These are phyloP conservation scores for Bruguiera parviflora DNA, from an alignment of 345 rosid species.

Conservation along the genomic window DNA sequence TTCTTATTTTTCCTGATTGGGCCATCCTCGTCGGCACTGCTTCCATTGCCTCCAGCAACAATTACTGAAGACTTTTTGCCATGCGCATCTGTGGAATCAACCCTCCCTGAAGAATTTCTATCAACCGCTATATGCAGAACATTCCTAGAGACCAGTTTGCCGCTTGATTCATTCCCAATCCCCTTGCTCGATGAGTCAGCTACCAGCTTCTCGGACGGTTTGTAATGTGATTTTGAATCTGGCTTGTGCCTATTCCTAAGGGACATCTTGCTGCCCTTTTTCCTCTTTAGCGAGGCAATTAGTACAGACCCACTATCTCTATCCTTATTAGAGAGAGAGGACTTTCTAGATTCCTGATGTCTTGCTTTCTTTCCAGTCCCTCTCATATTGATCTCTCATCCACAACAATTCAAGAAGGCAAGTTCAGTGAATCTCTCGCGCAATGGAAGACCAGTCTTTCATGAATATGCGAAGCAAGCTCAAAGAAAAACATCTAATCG, in stretches of 20 bases:
- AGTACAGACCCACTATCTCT: slow-evolving; percentile 38
- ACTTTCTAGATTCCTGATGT: slow-evolving; percentile 26
- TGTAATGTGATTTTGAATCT: slow-evolving; percentile 28
- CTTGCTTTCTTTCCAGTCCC: slow-evolving; percentile 24
- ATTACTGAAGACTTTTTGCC: slow-evolving; percentile 9
- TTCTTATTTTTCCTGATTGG: slow-evolving; percentile 39
- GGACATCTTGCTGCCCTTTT: slow-evolving; percentile 26
- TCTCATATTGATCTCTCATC: slow-evolving; percentile 36
- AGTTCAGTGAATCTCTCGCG: neutral
- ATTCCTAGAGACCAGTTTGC: slow-evolving; percentile 19
- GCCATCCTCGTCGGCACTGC: slow-evolving; percentile 23
- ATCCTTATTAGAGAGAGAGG: slow-evolving; percentile 33
- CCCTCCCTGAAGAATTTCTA: slow-evolving; percentile 30
- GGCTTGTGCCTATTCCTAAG: slow-evolving; percentile 15
- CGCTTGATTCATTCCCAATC: slow-evolving; percentile 18
- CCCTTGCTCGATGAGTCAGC: slow-evolving; percentile 25
- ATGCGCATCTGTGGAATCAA: slow-evolving; percentile 12
- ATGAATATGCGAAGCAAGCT: neutral
- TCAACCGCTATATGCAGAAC: slow-evolving; percentile 18
- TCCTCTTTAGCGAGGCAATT: slow-evolving; percentile 40
- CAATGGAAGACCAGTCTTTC: neutral
- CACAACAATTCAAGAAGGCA: neutral
- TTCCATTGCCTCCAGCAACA: slow-evolving; percentile 29
- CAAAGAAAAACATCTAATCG: slow-evolving; percentile 1
- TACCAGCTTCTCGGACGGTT: slow-evolving; percentile 25